Evolutionary conservation across 139 green algal species (phyloP), one percentile per base, ranked within the genome.

Genomic region (Ettlia oleoabundans): DNA sequence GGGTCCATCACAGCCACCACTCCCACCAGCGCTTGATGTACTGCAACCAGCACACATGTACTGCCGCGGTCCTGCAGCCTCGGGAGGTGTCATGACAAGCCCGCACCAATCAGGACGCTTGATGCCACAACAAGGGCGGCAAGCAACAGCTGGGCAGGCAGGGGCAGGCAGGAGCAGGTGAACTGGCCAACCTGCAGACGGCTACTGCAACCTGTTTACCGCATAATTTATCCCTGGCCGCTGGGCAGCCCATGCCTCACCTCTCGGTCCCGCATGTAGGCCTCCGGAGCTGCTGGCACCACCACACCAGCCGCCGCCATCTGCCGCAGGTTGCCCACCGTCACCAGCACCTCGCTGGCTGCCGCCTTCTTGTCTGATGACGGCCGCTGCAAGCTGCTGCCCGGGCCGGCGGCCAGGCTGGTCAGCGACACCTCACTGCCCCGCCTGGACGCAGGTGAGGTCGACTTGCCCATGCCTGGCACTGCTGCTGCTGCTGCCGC

Each of bases 1-100:
- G 93, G 92, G 85, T 99, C 96, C 8, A 90, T 84, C 28, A 99
- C 85, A 7, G 89, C 89, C 42, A 99, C 78, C 35, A 90, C 81
- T 1, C 87, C 94, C 24, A 85, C 84, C 13, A 94, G 26, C 37
- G 19, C 43, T 18, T 87, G 87, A 38, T 89, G 87, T 32, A 93
- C 62, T 15, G 91, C 91, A 33, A 93, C 89, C 30, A 95, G 42
- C 51, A 98, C 90, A 38, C 82, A 88, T 19, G 93, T 97, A n/a
- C 87, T 79, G 1, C 90, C 93, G 26, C 80, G 35, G 26, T 38
- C 74, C 87, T 81, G 61, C 75, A 72, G n/a, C 9, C 47, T 38
- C 62, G 35, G 24, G 26, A n/a, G n/a, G n/a, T n/a, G n/a, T n/a
- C n/a, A n/a, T n/a, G n/a, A n/a, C n/a, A n/a, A n/a, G n/a, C n/a